Evolutionary conservation across 2,329 filamentous ascomycete species (phyloP).

Genomic region (Pyricularia pennisetigena): DNA sequence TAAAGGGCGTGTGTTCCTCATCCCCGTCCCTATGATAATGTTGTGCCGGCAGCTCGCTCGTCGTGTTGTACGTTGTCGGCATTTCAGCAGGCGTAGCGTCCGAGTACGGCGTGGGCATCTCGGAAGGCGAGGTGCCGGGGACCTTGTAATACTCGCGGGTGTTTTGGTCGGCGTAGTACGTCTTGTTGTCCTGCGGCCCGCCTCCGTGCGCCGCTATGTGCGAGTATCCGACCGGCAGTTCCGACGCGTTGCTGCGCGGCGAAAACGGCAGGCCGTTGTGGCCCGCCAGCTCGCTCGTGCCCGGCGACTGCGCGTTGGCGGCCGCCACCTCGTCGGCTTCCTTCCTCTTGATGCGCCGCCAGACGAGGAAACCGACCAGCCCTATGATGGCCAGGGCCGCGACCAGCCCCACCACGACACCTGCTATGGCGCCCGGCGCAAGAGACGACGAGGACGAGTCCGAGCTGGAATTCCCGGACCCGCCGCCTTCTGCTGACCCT

Average conservation of each 20-base stretch:
- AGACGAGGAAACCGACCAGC: slow-evolving; percentile 5
- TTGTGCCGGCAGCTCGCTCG: neutral
- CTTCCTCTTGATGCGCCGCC: slow-evolving; percentile 6
- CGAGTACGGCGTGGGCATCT: neutral
- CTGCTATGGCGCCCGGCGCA: neutral
- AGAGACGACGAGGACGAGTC: neutral
- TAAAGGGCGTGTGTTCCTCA: neutral
- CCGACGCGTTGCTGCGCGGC: neutral
- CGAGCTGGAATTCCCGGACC: neutral
- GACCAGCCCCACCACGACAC: neutral
- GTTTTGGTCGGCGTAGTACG: neutral
- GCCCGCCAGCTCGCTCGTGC: neutral
- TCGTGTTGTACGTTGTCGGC: neutral
- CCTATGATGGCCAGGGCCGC: slow-evolving; percentile 6
- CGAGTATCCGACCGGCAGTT: neutral
- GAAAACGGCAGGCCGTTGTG: neutral
- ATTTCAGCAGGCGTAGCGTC: neutral
- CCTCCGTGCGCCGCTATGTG: neutral
- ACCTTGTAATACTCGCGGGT: neutral
- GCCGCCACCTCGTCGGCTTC: neutral
- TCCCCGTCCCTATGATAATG: neutral
- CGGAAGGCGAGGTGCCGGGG: neutral
- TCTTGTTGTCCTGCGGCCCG: neutral
- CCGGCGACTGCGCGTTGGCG: neutral
- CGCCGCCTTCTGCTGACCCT: neutral